Conservation (phyloP, 2,329 filamentous ascomycete species). For the Beauveria bassiana region DNA sequence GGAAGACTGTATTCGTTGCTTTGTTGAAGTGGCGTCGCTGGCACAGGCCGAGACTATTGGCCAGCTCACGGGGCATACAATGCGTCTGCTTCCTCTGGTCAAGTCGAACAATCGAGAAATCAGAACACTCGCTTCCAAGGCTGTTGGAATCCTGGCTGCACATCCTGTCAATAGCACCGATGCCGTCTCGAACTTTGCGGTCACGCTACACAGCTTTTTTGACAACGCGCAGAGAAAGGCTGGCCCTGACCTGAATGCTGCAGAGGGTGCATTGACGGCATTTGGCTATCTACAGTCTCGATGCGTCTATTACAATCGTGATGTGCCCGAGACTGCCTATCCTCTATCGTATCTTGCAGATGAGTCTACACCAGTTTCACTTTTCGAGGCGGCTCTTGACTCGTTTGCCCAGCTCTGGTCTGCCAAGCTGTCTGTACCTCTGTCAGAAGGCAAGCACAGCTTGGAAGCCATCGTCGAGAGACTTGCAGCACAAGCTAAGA, state of each 20-base stretch:
- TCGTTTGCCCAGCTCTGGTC: slow-evolving; percentile 40
- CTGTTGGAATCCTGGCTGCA: slow-evolving; percentile 69
- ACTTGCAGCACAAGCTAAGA: slow-evolving; percentile 62
- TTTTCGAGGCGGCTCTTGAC: slow-evolving; percentile 38
- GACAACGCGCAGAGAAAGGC: slow-evolving; percentile 32
- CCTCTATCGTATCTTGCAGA: slow-evolving; percentile 26
- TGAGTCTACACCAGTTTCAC: slow-evolving; percentile 23
- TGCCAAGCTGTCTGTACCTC: slow-evolving; percentile 32
- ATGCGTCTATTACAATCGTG: slow-evolving; percentile 33
- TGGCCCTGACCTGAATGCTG: slow-evolving; percentile 36
- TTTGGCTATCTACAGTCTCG: slow-evolving; percentile 38
- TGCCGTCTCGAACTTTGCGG: slow-evolving; percentile 18
- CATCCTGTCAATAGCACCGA: slow-evolving; percentile 43
- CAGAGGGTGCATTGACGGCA: slow-evolving; percentile 40
- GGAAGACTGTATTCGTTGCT: slow-evolving; percentile 43
- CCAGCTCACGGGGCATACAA: slow-evolving; percentile 39
- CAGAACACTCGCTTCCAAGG: slow-evolving; percentile 58
- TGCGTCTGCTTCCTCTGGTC: slow-evolving; percentile 51
- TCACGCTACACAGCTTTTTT: slow-evolving; percentile 35
- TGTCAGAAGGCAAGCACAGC: slow-evolving; percentile 21
- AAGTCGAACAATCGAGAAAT: slow-evolving; percentile 65
- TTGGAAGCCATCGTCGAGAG: slow-evolving; percentile 48
- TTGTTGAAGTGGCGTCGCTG: slow-evolving; percentile 46
- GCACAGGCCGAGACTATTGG: slow-evolving; percentile 43
- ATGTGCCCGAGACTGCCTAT: slow-evolving; percentile 20